Conservation (phyloP, 306 rosid genomes). For the Hylodesmum podocarpum region DNA sequence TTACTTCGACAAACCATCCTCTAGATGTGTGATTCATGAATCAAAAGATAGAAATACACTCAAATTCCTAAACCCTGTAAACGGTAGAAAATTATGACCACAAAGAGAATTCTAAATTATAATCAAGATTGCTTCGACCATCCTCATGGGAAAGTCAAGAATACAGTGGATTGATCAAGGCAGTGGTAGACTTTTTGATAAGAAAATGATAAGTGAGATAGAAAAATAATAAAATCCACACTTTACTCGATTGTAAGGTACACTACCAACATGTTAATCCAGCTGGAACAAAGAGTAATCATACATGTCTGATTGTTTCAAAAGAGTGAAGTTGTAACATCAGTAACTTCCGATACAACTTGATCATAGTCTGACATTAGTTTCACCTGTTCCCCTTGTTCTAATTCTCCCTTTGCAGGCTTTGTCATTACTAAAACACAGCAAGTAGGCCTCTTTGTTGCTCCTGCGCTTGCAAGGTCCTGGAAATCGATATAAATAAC, state of each 20-base stretch:
- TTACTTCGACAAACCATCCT: background rate
- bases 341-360: conserved; percentile 64
- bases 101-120: background rate
- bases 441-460: conserved; percentile 97
- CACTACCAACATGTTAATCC: conserved; percentile 20
- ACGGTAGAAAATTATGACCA: background rate
- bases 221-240: conserved; percentile 9
- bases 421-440: conserved; percentile 82
- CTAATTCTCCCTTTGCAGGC: conserved; percentile 78
- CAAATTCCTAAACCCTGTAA: background rate
- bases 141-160: background rate
- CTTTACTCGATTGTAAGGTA: conserved; percentile 11
- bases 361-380: conserved; percentile 66
- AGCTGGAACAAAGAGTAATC: background rate
- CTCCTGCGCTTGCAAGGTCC: conserved; percentile 97
- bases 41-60: background rate
- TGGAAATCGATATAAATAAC: conserved; percentile 13
- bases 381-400: conserved; percentile 66
- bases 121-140: background rate
- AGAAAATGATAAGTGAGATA: background rate
- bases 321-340: conserved; percentile 57
- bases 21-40: background rate
- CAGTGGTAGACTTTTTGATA: background rate
- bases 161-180: background rate
- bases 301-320: conserved; percentile 41